Evolutionary conservation across 2,329 filamentous ascomycete genomes (phyloP), one percentile per base, ranked within the genome.

Genomic region (Nakataea oryzae): DNA sequence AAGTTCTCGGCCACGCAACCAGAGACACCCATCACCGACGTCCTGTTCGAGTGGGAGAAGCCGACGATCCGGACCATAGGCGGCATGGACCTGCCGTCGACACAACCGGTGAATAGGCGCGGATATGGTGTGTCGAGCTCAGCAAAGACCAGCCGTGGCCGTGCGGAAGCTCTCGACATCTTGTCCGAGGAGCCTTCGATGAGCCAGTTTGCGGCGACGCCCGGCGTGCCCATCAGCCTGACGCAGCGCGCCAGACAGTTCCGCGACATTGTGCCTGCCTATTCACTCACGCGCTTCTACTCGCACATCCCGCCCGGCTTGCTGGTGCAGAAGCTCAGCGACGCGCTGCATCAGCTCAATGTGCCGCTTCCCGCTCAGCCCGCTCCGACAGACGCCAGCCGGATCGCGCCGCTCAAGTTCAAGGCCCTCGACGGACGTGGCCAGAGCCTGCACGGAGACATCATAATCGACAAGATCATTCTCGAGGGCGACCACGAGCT

Each of bases 181-280:
- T 84, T 97, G 1, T 86, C 87, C 59, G 90, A 96, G 68, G 95
- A 97, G 71, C 93, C 93, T 1, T 89, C 88, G 63, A 88, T 88
- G 84, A 84, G 80, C 64, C 95, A 97, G 73, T 97, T 97, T 80
- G 89, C 90, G 5, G 81, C 87, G 60, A 86, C 81, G 3, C 92
- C 91, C 0, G 84, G 87, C 7, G 87, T 96, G 0, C 91, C 93
- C 0, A 77, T 96, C 64, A 90, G 86, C 57, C 83, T 96, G 54
- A 99, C 95, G 0, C 95, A 99, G 74, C 88, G 89, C 65, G 95
- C 95, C 3, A 89, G 89, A 32, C 86, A 84, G 57, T 99, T 97
- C 80, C 85, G 85, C 66, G 95, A 99, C 72, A 96, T 99, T 68
- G 86, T 97, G 56, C 96, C 95, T 0, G 81, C 89, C 9, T 90